Conservation (phyloP, 2,329 filamentous ascomycete species). For the Epichloe amarillans region DNA sequence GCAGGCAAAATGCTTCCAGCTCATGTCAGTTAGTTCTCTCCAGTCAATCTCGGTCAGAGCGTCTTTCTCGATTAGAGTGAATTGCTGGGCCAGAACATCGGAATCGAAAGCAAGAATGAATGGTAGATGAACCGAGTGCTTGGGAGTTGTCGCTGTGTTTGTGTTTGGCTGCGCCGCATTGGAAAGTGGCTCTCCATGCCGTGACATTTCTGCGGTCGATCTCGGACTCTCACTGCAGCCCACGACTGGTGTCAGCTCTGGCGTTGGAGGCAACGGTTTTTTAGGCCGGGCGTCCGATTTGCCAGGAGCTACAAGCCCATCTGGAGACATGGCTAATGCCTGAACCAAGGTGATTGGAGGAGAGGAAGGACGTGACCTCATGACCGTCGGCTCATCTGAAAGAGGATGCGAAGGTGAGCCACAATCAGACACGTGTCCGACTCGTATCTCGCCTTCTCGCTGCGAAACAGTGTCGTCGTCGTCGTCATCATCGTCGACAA, state of each 20-base stretch:
- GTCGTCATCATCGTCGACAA: too few relatives aligned
- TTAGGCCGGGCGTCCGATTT: not conserved
- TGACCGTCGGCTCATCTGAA: not conserved
- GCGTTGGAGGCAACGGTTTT: constrained; percentile 25
- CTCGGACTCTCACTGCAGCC: constrained; percentile 19
- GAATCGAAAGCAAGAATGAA: constrained; percentile 75
- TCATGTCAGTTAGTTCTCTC: constrained; percentile 75
- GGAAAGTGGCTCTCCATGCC: constrained; percentile 23
- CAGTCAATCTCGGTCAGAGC: constrained; percentile 77
- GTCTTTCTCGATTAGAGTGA: constrained; percentile 77
- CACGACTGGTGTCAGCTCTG: constrained; percentile 33
- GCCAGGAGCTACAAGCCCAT: not conserved
- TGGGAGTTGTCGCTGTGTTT: constrained; percentile 19
- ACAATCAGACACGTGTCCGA: constrained; percentile 7
- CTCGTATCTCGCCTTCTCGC: constrained; percentile 27
- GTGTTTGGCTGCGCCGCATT: constrained; percentile 20
- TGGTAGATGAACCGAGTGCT: constrained; percentile 51
- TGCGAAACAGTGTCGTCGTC: constrained; percentile 33
- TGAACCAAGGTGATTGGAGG: constrained; percentile 35
- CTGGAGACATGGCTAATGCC: constrained; percentile 20
- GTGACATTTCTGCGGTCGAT: constrained; percentile 12
- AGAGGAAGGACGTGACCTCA: constrained; percentile 22
- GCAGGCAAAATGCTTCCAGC: constrained; percentile 58
- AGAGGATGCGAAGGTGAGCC: constrained; percentile 23
- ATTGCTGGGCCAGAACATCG: constrained; percentile 65